Base-by-base conservation (phyloP, 768 basidiomycete species). In the Sarcomyxa edulis region DNA sequence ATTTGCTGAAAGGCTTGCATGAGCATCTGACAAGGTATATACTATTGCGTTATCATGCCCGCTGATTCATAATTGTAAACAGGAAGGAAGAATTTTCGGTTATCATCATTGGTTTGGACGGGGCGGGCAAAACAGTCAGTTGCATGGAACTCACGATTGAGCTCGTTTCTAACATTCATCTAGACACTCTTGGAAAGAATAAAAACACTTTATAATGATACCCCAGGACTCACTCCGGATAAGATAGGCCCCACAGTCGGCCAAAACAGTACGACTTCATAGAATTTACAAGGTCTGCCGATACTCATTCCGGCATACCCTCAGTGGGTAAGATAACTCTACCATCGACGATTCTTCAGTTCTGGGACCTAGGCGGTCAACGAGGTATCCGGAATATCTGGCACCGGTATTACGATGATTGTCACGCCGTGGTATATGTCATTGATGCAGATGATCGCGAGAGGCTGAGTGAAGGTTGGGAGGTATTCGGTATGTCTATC, bases 331-430 rank as follows among this genome's bases (percentile, higher is more conserved):
- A 89, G 56, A 93, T 98, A 43, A 82, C 81, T 0, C 72, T 99
- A 4, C 91, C 96, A 0, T 95, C 93, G 0, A 93, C 92, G 0
- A 85, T 95, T 20, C 76, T 98, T 19, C 89, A 91, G 54, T 97
- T 98, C 71, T 96, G 92, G 81, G 96, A 99, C 55, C 71, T 99
- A 7, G 95, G 96, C 8, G 95, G 95, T 1, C 95, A 98, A 55
- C 70, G 84, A 1, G 92, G 94, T 16, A 95, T 99, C 27, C 75
- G 95, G 20, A 84, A 81, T 24, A 95, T 99, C 48, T 98, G 95
- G 94, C 80, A 84, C 43, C 71, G 77, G 40, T 99, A 99, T 62
- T 97, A 95, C 58, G 85, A 90, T 39, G 93, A 97, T 56, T 96
- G 93, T 47, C 95, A 99, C 58, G 95, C 94, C 6, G 90, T 98